These are phyloP conservation scores for Pichia sp. DNA, from an alignment of 1,139 yeast genomes.

Conservation along the genomic window DNA sequence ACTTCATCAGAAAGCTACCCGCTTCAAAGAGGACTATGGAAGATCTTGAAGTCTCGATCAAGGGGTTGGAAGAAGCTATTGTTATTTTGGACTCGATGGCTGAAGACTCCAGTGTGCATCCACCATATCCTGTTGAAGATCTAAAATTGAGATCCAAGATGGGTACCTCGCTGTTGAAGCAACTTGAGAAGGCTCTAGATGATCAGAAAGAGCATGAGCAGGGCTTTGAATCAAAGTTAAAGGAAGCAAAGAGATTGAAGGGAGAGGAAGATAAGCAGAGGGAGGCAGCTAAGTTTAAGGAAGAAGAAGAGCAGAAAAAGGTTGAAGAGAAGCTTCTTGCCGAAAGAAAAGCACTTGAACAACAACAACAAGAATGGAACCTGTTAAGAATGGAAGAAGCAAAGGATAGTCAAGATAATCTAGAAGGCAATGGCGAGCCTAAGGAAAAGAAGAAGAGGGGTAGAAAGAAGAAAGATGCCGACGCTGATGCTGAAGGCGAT, in stretches of 20 bases:
- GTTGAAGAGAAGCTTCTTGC: constrained; percentile 48
- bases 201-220: constrained; percentile 68
- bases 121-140: constrained; percentile 75
- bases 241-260: constrained; percentile 63
- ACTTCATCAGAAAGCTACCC: constrained; percentile 60
- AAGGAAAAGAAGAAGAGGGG: constrained; percentile 21
- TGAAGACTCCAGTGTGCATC: constrained; percentile 34
- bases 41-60: constrained; percentile 53
- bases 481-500: constrained; percentile 13
- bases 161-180: constrained; percentile 72
- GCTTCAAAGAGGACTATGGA: constrained; percentile 51
- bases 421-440: constrained; percentile 23
- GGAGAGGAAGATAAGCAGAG: constrained; percentile 46
- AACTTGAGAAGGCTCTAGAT: constrained; percentile 60
- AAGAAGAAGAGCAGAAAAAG: constrained; percentile 35
- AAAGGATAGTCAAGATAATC: constrained; percentile 25
- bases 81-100: constrained; percentile 53
- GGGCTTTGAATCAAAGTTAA: constrained; percentile 53
- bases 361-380: constrained; percentile 80
- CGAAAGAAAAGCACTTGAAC: constrained; percentile 67
- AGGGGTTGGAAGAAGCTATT: constrained; percentile 60
- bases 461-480: constrained; percentile 19
- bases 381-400: constrained; percentile 44
- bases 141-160: constrained; percentile 77
- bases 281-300: constrained; percentile 35